Evolutionary conservation across 2,329 filamentous ascomycete genomes (phyloP), one percentile per base, ranked within the genome.

Genomic region (Colletotrichum godetiae): DNA sequence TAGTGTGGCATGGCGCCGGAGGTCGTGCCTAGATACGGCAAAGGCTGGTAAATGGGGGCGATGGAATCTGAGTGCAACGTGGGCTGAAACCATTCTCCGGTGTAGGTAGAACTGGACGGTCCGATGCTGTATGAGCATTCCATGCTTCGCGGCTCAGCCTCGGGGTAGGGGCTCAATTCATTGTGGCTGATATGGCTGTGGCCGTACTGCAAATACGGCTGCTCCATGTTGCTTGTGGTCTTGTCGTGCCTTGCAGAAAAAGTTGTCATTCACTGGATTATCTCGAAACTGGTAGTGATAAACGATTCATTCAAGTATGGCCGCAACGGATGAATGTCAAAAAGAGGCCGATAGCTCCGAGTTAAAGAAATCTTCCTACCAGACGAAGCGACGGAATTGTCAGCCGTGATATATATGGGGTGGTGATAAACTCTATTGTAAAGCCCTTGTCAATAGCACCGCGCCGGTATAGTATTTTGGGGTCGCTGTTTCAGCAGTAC

Each of bases 401-500:
- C 3, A 29, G 19, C 29, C 27, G 53, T 19, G 67, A 69, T 69
- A 67, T 70, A 60, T 67, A 70, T 55, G 37, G 24, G 27, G 24
- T 37, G 8, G 31, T 37, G 24, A 55, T 42, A 24, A 59, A 67
- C 62, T 68, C 52, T 59, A 42, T 67, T 67, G 10, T n/a, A 13
- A 37, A 37, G 19, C 55, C 55, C 55, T 3, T 49, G 53, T 53
- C 68, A 52, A 67, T 70, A 67, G 37, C 22, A 13, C 24, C 22
- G 62, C 31, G 10, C 15, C 29, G 19, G 42, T 67, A 67, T 70
- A 55, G n/a, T n/a, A 27, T 19, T 60, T 60, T 67, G 68, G 37
- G 24, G 55, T 15, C 15, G 15, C 27, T 27, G 64, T 67, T 60
- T 67, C 55, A 60, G 29, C 29, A 60, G 42, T 67, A 60, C 62